Evolutionary conservation across 768 basidiomycete species (phyloP).

Genomic region (Tricholoma sp.): DNA sequence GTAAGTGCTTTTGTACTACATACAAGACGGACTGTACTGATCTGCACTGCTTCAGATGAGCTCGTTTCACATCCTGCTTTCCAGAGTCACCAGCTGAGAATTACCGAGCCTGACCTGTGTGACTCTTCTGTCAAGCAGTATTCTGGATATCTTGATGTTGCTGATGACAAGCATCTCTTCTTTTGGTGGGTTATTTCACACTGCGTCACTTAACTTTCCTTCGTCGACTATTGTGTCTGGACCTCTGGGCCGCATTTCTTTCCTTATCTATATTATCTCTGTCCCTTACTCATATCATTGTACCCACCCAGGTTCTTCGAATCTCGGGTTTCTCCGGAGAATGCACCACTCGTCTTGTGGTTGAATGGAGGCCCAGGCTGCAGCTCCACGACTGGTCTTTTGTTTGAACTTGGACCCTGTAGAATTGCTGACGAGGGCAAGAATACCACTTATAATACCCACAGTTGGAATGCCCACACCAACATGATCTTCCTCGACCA

Average conservation of each 20-base stretch:
- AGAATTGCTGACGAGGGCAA: constrained; percentile 60
- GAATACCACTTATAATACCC: constrained; percentile 66
- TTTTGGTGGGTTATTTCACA: constrained; percentile 56
- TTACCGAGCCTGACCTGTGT: constrained; percentile 69
- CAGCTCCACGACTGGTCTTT: constrained; percentile 74
- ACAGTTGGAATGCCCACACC: constrained; percentile 82
- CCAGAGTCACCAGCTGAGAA: constrained; percentile 46
- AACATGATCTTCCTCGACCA: constrained; percentile 78
- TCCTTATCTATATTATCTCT: neutral
- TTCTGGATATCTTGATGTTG: constrained; percentile 81
- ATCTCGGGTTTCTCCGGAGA: constrained; percentile 62
- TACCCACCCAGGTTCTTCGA: constrained; percentile 74
- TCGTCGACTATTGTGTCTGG: too few relatives aligned
- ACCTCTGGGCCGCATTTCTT: neutral
- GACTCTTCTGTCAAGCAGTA: constrained; percentile 77
- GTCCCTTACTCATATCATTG: neutral
- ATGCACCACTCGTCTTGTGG: constrained; percentile 87
- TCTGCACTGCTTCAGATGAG: constrained; percentile 43
- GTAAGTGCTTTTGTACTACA: constrained; percentile 36
- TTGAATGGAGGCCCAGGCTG: constrained; percentile 78
- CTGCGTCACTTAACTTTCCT: neutral
- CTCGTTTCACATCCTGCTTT: constrained; percentile 53
- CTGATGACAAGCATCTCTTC: constrained; percentile 78
- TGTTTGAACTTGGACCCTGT: constrained; percentile 94
- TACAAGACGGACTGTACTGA: neutral